Conservation (phyloP, 2,329 filamentous ascomycete genomes). For the Sporothrix inflata region DNA sequence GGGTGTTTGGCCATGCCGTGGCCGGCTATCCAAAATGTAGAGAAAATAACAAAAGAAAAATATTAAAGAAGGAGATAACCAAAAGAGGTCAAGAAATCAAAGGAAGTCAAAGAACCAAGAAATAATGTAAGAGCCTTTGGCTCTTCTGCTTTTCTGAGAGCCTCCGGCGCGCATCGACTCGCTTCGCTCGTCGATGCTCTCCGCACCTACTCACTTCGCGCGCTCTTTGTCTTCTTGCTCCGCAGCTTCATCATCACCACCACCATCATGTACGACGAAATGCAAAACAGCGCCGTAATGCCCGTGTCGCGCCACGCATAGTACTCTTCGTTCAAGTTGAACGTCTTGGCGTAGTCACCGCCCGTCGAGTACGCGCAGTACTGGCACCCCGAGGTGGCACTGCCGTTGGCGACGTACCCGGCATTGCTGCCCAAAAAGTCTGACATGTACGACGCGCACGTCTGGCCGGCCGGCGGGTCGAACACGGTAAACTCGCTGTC, state of each 20-base stretch:
- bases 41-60: not conserved
- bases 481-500: slow-evolving; percentile 56
- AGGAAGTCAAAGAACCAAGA: not conserved
- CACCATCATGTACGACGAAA: slow-evolving; percentile 56
- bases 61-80: not conserved
- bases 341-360: slow-evolving; percentile 60
- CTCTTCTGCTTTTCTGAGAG: not conserved
- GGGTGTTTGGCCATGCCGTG: not conserved
- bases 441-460: slow-evolving; percentile 61
- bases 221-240: slow-evolving; percentile 53
- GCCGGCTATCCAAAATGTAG: not conserved
- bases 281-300: slow-evolving; percentile 59
- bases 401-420: slow-evolving; percentile 55
- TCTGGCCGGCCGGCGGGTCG: slow-evolving; percentile 53
- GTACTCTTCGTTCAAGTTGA: slow-evolving; percentile 64
- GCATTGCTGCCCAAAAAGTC: slow-evolving; percentile 56
- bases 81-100: not conserved
- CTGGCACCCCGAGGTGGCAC: slow-evolving; percentile 57
- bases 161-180: not conserved
- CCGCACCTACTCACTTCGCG: slow-evolving; percentile 43
- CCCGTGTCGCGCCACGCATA: slow-evolving; percentile 68
- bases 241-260: slow-evolving; percentile 53
- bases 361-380: slow-evolving; percentile 66
- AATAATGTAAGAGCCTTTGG: not conserved
- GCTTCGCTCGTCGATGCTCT: not conserved